Evolutionary conservation across 495 filamentous ascomycete genomes (phyloP).

Genomic region (Neurospora sp.): DNA sequence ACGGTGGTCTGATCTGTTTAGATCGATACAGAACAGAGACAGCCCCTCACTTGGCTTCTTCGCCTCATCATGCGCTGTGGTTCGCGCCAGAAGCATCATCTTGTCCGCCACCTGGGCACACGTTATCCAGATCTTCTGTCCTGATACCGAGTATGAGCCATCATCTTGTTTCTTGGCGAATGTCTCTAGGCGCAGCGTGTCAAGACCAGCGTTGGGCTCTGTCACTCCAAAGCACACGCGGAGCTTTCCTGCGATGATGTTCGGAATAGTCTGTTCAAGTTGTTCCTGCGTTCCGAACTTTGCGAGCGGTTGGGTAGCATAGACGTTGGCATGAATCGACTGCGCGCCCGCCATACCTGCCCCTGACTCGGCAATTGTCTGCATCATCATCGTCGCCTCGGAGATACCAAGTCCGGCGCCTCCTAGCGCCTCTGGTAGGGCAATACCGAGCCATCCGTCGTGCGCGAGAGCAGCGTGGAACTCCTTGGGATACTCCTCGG

Average conservation of each 20-base stretch:
- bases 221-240: slow-evolving; percentile 56
- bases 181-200: slow-evolving; percentile 60
- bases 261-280: slow-evolving; percentile 49
- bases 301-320: slow-evolving; percentile 66
- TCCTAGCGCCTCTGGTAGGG: slow-evolving; percentile 59
- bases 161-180: slow-evolving; percentile 39
- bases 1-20: slow-evolving; percentile 46
- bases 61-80: slow-evolving; percentile 54
- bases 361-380: slow-evolving; percentile 66
- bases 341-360: slow-evolving; percentile 73
- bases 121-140: slow-evolving; percentile 80
- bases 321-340: slow-evolving; percentile 62
- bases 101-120: slow-evolving; percentile 66
- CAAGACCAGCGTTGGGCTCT: slow-evolving; percentile 61
- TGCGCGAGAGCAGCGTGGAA: slow-evolving; percentile 66
- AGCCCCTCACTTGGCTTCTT: slow-evolving; percentile 58
- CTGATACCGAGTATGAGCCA: slow-evolving; percentile 50
- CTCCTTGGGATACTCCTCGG: slow-evolving; percentile 57
- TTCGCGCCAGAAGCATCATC: slow-evolving; percentile 71
- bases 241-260: slow-evolving; percentile 57
- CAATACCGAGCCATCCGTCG: slow-evolving; percentile 77
- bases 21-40: slow-evolving; percentile 66
- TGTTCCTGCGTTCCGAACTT: slow-evolving; percentile 57
- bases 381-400: slow-evolving; percentile 79
- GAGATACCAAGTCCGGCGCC: slow-evolving; percentile 68